phyloP scores from a whole-genome alignment of 768 basidiomycete species.

The Pisolithus sp. region DNA sequence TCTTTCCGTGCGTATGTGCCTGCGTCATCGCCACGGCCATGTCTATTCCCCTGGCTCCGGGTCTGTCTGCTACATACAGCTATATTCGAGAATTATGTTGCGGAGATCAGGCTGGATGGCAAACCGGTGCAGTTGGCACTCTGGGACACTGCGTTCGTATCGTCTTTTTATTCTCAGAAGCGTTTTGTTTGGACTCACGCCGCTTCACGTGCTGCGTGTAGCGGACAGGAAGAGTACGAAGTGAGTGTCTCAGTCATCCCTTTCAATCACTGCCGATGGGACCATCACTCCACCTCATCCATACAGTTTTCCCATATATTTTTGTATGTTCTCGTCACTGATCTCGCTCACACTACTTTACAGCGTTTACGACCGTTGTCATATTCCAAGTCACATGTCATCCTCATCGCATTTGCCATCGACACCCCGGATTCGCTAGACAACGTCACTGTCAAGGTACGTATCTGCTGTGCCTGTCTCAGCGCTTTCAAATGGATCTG shows the following conservation, averaged over 20 bases:
- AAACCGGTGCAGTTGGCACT: conserved; percentile 95
- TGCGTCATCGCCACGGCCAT: not conserved
- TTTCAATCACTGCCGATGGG: too few relatives aligned
- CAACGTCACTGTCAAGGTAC: conserved; percentile 88
- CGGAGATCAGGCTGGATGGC: conserved; percentile 95
- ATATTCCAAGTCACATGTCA: conserved; percentile 97
- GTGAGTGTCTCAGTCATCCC: conserved; percentile 30
- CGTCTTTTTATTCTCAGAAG: not conserved
- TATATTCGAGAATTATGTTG: conserved; percentile 98
- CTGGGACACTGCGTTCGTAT: conserved; percentile 97
- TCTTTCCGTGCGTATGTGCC: not conserved
- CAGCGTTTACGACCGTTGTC: conserved; percentile 93
- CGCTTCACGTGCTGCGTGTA: conserved; percentile 26
- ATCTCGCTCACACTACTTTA: not conserved
- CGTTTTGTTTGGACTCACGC: not conserved
- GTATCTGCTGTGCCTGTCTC: conserved; percentile 7
- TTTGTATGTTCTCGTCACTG: too few relatives aligned
- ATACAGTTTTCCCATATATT: too few relatives aligned
- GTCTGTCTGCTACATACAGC: conserved; percentile 40
- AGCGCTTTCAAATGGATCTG: not conserved
- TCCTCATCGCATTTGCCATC: conserved; percentile 94
- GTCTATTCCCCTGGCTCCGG: not conserved
- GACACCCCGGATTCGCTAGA: conserved; percentile 96
- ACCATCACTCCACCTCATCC: too few relatives aligned
- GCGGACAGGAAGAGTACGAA: conserved; percentile 99